Evolutionary conservation across 2,329 filamentous ascomycete species (phyloP), one percentile per base, ranked within the genome.

Genomic region (Plenodomus tracheiphilus): DNA sequence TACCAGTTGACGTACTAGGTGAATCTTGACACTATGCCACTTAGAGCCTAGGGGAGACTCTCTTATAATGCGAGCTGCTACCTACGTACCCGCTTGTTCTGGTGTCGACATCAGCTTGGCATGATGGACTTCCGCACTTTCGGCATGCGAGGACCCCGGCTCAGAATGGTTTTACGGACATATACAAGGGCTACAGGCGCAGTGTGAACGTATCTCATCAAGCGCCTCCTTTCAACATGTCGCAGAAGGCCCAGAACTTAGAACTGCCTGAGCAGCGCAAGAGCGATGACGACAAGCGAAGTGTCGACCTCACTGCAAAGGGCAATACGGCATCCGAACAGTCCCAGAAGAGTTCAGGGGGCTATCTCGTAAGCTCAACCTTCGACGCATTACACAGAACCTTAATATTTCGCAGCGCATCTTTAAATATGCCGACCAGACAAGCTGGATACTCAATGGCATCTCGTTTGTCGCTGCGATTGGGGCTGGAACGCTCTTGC

Each of bases 401-500:
- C 22, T 32, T 8, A 15, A 32, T 32, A 10, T 32, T 4, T 15
- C 4, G 15, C 15, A 71, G 69, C 66, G 68, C 34, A 58, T 71
- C 28, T 72, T 72, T 54, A 53, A 39, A n/a, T 72, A 70, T 43
- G 63, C 70, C n/a, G 68, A 71, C 43, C 39, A 52, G 9, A 54
- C 42, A 8, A 66, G 62, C 41, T 71, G 70, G 69, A 41, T 51
- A 4, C 56, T 72, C 21, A 70, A 71, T 39, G 51, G 53, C 8
- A 48, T 67, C 18, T 63, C 65, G 2, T 61, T 69, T n/a, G 32
- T 66, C 19, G 70, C 70, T 16, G 73, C 76, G 10, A 71, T 78
- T 35, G 75, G 65, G 7, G 71, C 74, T 6, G 79, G 77, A 39
- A 74, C 74, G 10, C 58, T 76, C 7, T 67, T 80, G 2, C 77